Percentiles rank a stretch among this genome's conserved stretches.
Evolutionary conservation across 2,329 filamentous ascomycete genomes (phyloP).

Genomic region (Apiospora kogelbergensis): DNA sequence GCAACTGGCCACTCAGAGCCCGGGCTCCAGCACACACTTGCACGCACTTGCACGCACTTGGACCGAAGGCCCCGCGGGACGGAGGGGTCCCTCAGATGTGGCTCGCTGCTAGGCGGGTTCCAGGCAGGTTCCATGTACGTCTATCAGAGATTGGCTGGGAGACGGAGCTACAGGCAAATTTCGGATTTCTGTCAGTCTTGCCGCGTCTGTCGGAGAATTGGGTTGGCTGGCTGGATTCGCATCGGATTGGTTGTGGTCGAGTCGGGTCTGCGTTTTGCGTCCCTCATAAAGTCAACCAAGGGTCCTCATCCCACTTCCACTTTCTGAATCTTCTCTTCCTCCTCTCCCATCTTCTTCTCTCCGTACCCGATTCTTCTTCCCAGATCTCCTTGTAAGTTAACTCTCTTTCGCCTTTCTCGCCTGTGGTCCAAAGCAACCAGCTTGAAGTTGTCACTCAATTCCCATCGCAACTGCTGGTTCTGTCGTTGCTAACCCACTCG

Average conservation of each 20-base stretch:
- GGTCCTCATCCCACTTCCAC: conserved; percentile 20
- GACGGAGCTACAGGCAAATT: neutral
- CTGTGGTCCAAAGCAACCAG: neutral
- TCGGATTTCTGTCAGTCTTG: too few relatives aligned
- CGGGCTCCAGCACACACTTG: neutral
- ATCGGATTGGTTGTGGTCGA: neutral
- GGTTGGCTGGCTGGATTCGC: neutral
- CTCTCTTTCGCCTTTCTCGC: neutral
- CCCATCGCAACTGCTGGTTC: neutral
- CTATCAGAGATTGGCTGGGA: neutral
- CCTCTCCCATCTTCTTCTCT: conserved; percentile 24
- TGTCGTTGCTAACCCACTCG: neutral
- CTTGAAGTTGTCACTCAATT: neutral
- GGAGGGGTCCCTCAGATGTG: neutral
- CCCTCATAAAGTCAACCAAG: conserved; percentile 10
- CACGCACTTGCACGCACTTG: too few relatives aligned
- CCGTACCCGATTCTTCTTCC: conserved; percentile 13
- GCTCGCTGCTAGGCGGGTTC: neutral
- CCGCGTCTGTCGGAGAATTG: neutral
- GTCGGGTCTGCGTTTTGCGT: neutral
- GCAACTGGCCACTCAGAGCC: neutral
- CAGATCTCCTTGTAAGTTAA: conserved; percentile 10
- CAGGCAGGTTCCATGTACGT: neutral
- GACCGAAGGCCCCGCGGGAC: neutral
- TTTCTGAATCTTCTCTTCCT: conserved; percentile 17